Conservation (phyloP, 176 grass and related monocot species). For the Melocanna baccifera region DNA sequence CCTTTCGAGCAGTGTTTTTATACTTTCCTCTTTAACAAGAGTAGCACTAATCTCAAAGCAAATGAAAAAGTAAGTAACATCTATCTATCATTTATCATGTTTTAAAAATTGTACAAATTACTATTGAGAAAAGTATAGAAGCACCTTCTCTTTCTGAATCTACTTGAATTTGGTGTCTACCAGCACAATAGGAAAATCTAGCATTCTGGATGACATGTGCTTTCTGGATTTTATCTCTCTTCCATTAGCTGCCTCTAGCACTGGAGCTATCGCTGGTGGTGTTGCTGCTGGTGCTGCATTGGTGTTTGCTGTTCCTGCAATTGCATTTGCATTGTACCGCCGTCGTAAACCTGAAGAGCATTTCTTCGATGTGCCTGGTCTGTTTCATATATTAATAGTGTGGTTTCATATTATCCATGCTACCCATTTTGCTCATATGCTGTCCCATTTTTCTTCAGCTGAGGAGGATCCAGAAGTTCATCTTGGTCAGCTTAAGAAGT, state of each 20-base stretch:
- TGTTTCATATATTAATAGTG: conserved; percentile 16
- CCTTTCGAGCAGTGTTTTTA: too few relatives aligned
- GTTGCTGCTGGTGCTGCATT: conserved; percentile 53
- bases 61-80: too few relatives aligned
- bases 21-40: too few relatives aligned
- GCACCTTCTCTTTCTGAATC: too few relatives aligned
- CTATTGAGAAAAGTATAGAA: too few relatives aligned
- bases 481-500: conserved; percentile 71
- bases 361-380: conserved; percentile 69
- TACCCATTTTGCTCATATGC: conserved; percentile 23
- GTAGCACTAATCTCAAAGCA: too few relatives aligned
- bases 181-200: neutral
- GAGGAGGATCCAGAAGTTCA: conserved; percentile 72
- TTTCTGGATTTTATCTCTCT: conserved; percentile 22
- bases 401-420: conserved; percentile 6
- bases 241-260: conserved; percentile 37
- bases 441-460: conserved; percentile 42
- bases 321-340: conserved; percentile 66
- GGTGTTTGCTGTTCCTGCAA: conserved; percentile 56
- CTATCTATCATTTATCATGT: too few relatives aligned
- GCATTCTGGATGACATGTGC: neutral
- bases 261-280: conserved; percentile 52
- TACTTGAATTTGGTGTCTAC: conserved; percentile 9
- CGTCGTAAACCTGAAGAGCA: conserved; percentile 68
- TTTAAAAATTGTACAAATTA: too few relatives aligned